These are phyloP conservation scores for Dioszegia crocea DNA, from an alignment of 768 basidiomycete species.

Conservation along the genomic window DNA sequence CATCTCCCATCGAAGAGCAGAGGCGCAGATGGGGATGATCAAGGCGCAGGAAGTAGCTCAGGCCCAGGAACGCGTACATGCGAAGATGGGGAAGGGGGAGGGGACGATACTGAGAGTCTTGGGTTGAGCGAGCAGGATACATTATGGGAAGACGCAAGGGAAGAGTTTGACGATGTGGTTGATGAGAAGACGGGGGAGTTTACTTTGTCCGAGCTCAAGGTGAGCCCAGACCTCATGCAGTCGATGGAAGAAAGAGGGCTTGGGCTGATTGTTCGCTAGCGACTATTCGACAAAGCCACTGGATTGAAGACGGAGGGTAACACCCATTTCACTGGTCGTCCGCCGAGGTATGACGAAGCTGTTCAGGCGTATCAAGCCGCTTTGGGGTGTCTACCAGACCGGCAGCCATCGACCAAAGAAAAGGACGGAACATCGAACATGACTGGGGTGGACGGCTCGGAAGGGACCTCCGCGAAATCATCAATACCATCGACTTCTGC, in stretches of 20 bases:
- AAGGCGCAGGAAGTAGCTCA: too few relatives aligned
- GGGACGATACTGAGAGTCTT: conserved; percentile 3
- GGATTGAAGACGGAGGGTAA: conserved; percentile 74
- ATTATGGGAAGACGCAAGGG: conserved; percentile 26
- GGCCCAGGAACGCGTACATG: not conserved
- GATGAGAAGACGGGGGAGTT: conserved; percentile 14
- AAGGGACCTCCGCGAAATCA: too few relatives aligned
- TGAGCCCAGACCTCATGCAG: not conserved
- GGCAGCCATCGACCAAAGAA: conserved; percentile 5
- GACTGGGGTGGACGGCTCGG: not conserved
- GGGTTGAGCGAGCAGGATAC: conserved; percentile 18
- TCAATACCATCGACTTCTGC: not conserved
- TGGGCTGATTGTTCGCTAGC: not conserved
- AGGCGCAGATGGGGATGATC: too few relatives aligned
- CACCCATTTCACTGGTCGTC: conserved; percentile 58
- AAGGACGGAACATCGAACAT: not conserved
- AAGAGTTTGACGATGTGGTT: conserved; percentile 13
- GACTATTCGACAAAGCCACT: conserved; percentile 51
- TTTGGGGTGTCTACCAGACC: conserved; percentile 60
- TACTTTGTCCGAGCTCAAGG: conserved; percentile 2
- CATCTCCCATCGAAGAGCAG: not conserved
- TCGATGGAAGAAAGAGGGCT: not conserved
- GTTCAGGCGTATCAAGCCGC: conserved; percentile 66
- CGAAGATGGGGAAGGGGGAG: conserved; percentile 3
- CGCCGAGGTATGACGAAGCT: conserved; percentile 65